These are phyloP conservation scores for Haematococcus sp. DNA, from an alignment of 139 green algal genomes.

Conservation along the genomic window DNA sequence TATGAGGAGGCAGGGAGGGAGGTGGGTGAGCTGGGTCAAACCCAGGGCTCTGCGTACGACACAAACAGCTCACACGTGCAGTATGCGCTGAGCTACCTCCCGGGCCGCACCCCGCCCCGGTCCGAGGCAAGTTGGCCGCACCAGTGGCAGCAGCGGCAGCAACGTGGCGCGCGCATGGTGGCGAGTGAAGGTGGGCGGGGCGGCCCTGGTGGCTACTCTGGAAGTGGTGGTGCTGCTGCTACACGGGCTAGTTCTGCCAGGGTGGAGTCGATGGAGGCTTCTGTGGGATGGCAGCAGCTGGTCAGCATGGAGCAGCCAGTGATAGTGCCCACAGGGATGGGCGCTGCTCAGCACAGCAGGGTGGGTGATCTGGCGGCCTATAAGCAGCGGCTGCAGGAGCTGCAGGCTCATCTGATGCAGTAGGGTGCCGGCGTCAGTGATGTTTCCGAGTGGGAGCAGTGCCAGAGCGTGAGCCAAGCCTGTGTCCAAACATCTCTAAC, in stretches of 20 bases:
- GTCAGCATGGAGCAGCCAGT: neutral
- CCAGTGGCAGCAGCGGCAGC: neutral
- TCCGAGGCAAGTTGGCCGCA: too few species aligned
- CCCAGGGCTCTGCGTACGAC: too few species aligned
- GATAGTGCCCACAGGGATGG: neutral
- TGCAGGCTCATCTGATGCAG: neutral
- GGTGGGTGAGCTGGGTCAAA: too few species aligned
- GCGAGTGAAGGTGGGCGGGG: neutral
- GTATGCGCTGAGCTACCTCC: neutral
- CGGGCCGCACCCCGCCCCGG: neutral
- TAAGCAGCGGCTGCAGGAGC: neutral
- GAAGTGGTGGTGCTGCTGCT: neutral
- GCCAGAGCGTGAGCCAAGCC: too few species aligned
- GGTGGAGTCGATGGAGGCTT: too few species aligned
- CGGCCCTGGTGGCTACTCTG: neutral
- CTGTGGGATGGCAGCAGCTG: neutral
- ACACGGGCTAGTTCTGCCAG: neutral
- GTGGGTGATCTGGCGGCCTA: slow-evolving; percentile 2
- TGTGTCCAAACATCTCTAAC: too few species aligned
- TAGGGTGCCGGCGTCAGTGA: too few species aligned
- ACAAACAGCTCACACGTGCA: slow-evolving; percentile 1
- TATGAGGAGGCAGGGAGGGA: too few species aligned
- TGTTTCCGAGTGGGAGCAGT: too few species aligned
- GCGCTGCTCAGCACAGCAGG: neutral
- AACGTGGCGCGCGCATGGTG: neutral